phyloP scores from a whole-genome alignment of 345 rosid genomes.

The Syzygium aromaticum region DNA sequence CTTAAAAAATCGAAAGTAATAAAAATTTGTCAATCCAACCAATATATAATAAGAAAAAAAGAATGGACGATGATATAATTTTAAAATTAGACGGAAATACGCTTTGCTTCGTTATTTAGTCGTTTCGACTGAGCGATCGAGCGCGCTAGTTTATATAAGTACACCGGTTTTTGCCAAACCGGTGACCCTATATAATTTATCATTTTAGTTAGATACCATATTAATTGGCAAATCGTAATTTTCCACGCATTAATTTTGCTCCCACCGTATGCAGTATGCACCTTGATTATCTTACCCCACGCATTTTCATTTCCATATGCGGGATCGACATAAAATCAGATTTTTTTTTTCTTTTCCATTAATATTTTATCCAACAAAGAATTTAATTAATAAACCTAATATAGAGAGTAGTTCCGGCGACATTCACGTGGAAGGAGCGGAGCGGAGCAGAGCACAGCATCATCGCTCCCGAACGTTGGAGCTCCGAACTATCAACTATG shows the following conservation, averaged over 20 bases:
- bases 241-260: neutral
- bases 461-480: neutral
- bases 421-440: neutral
- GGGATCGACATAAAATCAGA: neutral
- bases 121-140: fast-evolving
- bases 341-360: neutral
- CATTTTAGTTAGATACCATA: neutral
- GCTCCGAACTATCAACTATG: neutral
- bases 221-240: neutral
- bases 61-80: neutral
- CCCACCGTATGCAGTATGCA: too few species aligned
- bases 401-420: neutral
- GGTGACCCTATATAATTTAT: neutral
- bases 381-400: neutral
- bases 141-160: neutral
- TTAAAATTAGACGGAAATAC: neutral
- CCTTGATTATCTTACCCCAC: neutral
- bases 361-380: neutral
- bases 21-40: neutral
- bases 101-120: neutral
- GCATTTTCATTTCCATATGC: neutral
- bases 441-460: neutral
- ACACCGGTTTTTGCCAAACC: neutral
- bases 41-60: neutral
- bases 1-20: neutral